Evolutionary conservation across 1,284 basidiomycete genomes (phyloP), one percentile per base, ranked within the genome.

Genomic region (Bjerkandera adusta): DNA sequence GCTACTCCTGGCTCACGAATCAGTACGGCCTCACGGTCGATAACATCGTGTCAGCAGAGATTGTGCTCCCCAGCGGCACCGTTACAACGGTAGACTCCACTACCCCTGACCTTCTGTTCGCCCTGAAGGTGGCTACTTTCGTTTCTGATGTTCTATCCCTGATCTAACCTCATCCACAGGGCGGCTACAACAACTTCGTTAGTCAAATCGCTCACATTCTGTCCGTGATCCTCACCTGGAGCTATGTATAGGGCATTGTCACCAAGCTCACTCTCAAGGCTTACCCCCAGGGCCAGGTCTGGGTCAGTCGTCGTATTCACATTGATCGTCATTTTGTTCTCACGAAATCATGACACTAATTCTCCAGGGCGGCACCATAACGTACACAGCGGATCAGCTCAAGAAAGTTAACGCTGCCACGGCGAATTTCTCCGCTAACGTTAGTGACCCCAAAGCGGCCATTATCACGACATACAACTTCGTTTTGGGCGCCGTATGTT

Each of bases 101-200:
- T 3, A 51, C 65, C 36, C 43, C 57, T 1, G 67, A 72, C 36
- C 56, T 75, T 1, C 73, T 72, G 50, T 70, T 61, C 33, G 69
- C 63, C n/a, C 50, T 74, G 34, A 68, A 65, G 64, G 73, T 73
- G 49, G n/a, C n/a, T n/a, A n/a, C n/a, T n/a, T 58, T 34, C 27
- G 21, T 25, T 24, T 27, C 12, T 36, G 12, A 15, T 11, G 29
- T 39, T 13, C 13, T 26, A 27, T 49, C 30, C n/a, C 41, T 32
- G 20, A 29, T 21, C 12, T 15, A 48, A 20, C 18, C 27, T 26
- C 24, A 49, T 39, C 24, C 16, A 16, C 38, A 81, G 77, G 80
- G 79, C 33, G 77, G 79, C 13, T 64, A 71, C 52, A 83, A 83
- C 52, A 83, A 83, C 55, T 83, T 79, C 50, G 81, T 79, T 46